phyloP scores from a whole-genome alignment of 176 grass and related monocot species.

The Tillandsia leiboldiana region DNA sequence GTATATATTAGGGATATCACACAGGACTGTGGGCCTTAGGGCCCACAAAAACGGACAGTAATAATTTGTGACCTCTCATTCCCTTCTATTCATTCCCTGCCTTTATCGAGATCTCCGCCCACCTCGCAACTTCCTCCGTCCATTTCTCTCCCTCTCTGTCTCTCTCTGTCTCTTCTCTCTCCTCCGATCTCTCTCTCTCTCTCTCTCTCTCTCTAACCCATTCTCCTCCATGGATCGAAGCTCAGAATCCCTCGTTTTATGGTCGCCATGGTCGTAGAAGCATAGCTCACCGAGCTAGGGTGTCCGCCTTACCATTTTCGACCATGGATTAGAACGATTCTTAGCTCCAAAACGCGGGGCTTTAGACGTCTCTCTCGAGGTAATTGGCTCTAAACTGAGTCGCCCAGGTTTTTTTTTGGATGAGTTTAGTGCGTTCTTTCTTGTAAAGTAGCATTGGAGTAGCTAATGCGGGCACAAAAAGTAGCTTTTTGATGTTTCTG shows the following conservation, averaged over 20 bases:
- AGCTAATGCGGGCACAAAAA: not conserved
- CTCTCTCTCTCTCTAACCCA: not conserved
- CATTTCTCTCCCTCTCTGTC: not conserved
- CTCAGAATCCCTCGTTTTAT: not conserved
- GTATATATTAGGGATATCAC: too few species aligned
- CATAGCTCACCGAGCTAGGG: not conserved
- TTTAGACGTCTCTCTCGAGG: not conserved
- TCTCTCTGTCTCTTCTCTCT: not conserved
- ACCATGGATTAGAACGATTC: not conserved
- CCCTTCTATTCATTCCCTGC: too few species aligned
- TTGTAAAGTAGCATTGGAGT: not conserved
- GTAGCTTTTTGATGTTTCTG: not conserved
- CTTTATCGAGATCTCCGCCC: constrained; percentile 1
- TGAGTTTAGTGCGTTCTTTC: too few species aligned
- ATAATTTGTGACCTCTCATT: not conserved
- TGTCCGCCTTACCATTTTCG: not conserved
- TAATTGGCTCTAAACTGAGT: not conserved
- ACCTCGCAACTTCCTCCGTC: not conserved
- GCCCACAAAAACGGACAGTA: not conserved
- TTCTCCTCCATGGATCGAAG: not conserved
- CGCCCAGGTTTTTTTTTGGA: not conserved
- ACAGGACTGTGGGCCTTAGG: not conserved
- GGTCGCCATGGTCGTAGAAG: not conserved
- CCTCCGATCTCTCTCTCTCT: not conserved
- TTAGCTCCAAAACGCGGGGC: not conserved